Conservation (phyloP, 768 basidiomycete species). For the Piloderma croceum region DNA sequence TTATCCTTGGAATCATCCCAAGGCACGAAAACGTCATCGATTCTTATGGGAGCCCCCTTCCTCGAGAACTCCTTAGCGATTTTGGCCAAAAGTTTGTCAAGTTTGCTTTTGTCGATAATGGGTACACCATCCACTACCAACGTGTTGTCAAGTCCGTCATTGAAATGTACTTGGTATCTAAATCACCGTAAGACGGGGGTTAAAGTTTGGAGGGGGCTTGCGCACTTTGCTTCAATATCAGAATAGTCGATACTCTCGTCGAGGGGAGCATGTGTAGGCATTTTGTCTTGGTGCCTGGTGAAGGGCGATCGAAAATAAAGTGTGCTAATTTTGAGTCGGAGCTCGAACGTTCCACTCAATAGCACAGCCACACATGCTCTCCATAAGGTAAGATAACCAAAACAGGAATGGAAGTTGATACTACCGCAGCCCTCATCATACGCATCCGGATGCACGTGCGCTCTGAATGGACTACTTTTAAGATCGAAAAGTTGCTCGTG, state of each 20-base stretch:
- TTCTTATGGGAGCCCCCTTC: constrained; percentile 71
- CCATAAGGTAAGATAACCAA: not conserved
- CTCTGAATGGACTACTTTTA: not conserved
- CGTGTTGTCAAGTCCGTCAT: constrained; percentile 85
- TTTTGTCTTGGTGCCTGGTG: too few relatives aligned
- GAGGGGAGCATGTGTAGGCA: constrained; percentile 27
- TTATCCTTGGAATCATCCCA: constrained; percentile 80
- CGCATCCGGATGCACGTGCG: not conserved
- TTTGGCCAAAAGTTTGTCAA: constrained; percentile 74
- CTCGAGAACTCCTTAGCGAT: constrained; percentile 79
- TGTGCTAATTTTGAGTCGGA: too few relatives aligned
- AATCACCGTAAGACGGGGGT: too few relatives aligned
- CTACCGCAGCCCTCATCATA: not conserved
- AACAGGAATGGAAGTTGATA: not conserved
- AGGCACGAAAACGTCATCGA: constrained; percentile 79
- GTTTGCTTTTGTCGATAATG: constrained; percentile 79
- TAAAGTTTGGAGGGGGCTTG: too few relatives aligned
- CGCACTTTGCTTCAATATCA: constrained; percentile 84
- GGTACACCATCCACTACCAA: constrained; percentile 92
- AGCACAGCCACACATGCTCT: not conserved
- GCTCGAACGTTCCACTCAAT: too few relatives aligned
- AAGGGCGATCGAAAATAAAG: too few relatives aligned
- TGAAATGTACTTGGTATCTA: constrained; percentile 82
- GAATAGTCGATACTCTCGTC: constrained; percentile 78
- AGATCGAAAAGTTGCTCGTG: not conserved